Evolutionary conservation across 1,284 basidiomycete genomes (phyloP).

Genomic region (Cryptococcus floricola): DNA sequence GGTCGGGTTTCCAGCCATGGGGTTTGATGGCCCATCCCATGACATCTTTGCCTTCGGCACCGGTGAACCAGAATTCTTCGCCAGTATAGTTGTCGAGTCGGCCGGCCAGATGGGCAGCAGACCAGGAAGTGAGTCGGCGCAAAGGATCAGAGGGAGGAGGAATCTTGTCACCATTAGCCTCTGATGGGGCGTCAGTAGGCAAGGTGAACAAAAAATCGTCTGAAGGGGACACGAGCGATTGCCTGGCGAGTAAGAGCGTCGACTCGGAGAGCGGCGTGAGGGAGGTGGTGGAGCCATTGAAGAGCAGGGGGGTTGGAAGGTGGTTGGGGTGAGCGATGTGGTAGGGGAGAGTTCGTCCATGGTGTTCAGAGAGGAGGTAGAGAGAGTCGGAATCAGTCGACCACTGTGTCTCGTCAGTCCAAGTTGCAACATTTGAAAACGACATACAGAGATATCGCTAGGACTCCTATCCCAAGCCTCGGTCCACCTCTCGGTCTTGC

Average conservation of each 20-base stretch:
- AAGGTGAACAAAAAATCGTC: slow-evolving; percentile 50
- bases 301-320: slow-evolving; percentile 39
- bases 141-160: slow-evolving; percentile 53
- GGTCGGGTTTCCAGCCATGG: slow-evolving; percentile 60
- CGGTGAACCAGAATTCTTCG: slow-evolving; percentile 81
- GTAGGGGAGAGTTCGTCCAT: slow-evolving; percentile 53
- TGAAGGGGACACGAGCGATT: slow-evolving; percentile 20
- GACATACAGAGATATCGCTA: slow-evolving; percentile 56
- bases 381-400: slow-evolving; percentile 64
- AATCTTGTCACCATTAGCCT: slow-evolving; percentile 22
- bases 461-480: slow-evolving; percentile 80
- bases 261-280: slow-evolving; percentile 20
- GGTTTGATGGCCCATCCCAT: slow-evolving; percentile 82
- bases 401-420: slow-evolving; percentile 55
- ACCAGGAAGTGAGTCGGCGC: slow-evolving; percentile 58
- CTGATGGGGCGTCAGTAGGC: slow-evolving; percentile 57
- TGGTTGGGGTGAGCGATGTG: slow-evolving; percentile 33
- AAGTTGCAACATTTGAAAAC: slow-evolving; percentile 8
- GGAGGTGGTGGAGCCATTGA: slow-evolving; percentile 32
- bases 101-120: slow-evolving; percentile 37
- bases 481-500: slow-evolving; percentile 49
- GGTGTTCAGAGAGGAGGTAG: slow-evolving; percentile 70
- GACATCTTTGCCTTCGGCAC: slow-evolving; percentile 63
- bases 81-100: slow-evolving; percentile 60
- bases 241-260: slow-evolving; percentile 25